Conservation (phyloP, 768 basidiomycete genomes). For the Inosperma sp. region DNA sequence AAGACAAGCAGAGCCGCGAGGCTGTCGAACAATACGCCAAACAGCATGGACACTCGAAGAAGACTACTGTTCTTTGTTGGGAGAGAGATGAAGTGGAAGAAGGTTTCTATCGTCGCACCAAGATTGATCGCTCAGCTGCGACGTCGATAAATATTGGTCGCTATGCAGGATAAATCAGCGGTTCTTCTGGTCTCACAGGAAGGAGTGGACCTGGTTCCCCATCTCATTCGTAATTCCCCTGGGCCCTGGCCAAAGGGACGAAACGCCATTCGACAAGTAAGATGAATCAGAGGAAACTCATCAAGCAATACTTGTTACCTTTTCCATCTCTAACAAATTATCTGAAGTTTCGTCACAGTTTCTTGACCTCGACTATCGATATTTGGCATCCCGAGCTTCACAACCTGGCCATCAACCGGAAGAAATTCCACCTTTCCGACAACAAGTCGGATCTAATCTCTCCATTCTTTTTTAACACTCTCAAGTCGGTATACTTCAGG, state of each 20-base stretch:
- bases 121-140: background rate
- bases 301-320: background rate
- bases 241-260: background rate
- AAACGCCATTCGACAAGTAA: background rate
- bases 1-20: background rate
- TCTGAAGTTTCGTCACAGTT: background rate
- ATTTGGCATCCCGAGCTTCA: background rate
- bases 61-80: background rate
- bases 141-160: background rate
- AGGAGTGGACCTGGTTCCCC: conserved; percentile 3
- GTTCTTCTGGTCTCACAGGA: conserved; percentile 1
- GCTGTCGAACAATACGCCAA: background rate
- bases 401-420: no score
- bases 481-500: no score
- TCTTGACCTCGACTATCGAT: background rate
- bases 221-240: background rate
- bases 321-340: background rate
- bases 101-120: conserved; percentile 4
- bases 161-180: background rate
- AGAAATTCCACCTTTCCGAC: no score
- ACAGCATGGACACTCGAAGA: background rate
- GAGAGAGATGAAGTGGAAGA: background rate
- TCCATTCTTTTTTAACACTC: no score
- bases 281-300: background rate
- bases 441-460: no score